Evolutionary conservation across 805 yeast genomes (phyloP).

Genomic region (Candida insectorum): DNA sequence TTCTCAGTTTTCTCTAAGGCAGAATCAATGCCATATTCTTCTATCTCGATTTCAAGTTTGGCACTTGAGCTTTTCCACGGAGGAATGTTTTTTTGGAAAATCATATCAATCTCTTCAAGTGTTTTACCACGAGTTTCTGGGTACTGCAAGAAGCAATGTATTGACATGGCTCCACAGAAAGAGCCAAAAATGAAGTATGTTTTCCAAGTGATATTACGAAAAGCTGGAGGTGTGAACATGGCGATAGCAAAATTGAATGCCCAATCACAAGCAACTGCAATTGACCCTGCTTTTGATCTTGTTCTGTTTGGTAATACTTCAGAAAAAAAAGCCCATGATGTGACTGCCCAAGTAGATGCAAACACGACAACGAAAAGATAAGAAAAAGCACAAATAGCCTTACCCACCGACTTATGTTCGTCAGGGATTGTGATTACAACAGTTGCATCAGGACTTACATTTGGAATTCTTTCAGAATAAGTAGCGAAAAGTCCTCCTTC

Average conservation of each 20-base stretch:
- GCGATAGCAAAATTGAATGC: conserved; percentile 58
- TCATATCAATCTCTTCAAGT: not conserved
- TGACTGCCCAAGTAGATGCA: conserved; percentile 48
- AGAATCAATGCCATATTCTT: no score
- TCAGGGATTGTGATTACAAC: conserved; percentile 30
- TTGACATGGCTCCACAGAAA: conserved; percentile 41
- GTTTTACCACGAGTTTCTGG: no score
- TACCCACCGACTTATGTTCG: conserved; percentile 28
- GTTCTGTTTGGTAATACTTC: conserved; percentile 47
- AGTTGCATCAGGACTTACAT: conserved; percentile 20
- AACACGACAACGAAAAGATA: conserved; percentile 51
- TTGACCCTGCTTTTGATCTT: conserved; percentile 59
- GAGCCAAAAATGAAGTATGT: conserved; percentile 51
- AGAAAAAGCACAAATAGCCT: conserved; percentile 39
- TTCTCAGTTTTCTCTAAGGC: no score
- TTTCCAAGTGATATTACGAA: conserved; percentile 51
- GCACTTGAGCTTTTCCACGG: not conserved
- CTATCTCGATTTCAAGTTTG: no score
- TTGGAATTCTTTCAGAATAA: conserved; percentile 27
- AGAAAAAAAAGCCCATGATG: conserved; percentile 61
- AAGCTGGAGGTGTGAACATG: conserved; percentile 55
- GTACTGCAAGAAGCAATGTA: conserved; percentile 45
- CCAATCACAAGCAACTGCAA: conserved; percentile 64
- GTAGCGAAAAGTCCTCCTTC: conserved; percentile 32
- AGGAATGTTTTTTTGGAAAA: not conserved